Base-by-base conservation (phyloP, 495 filamentous ascomycete species). In the Chaetomium cochliodes region DNA sequence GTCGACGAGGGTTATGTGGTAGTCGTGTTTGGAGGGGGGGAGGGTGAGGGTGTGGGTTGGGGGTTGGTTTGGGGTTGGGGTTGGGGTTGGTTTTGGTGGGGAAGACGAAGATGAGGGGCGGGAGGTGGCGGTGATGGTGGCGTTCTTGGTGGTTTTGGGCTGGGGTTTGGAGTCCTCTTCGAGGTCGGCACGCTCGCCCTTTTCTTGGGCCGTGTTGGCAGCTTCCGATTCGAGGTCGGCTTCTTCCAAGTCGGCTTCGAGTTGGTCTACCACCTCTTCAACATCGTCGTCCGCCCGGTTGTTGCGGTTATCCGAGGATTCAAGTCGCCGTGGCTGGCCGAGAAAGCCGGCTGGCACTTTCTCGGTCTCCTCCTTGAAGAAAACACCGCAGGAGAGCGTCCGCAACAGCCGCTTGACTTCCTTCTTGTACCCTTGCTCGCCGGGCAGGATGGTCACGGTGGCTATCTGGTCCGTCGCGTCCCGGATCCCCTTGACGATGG, bases 391-490 rank as follows among this genome's bases (percentile, higher is more conserved):
- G 0, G 78, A 80, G 13, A 80, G 13, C 15, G 55, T 70, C 13
- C 71, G 65, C 15, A 79, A 28, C 2, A 79, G 16, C 22, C 71
- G 66, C 60, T 78, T 80, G 5, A 77, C 42, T 7, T 80, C 78
- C 47, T 71, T 72, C 62, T 67, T 80, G 47, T 82, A 76, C 2
- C 82, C 82, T 3, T 73, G 69, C 42, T 92, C 90, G 25, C 86
- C 86, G 0, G 92, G 92, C 1, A 96, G 74, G 30, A 96, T 86
- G 3, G 92, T 96, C 56, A 91, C 75, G 54, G 85, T 84, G 22
- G 88, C 92, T 6, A 94, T 62, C 69, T 84, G 85, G 28, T 92
- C 77, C 0, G 90, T 93, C 0, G 84, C 63, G 52, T 96, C 88
- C 30, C 83, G 80, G 59, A 96, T 80, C 2, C 76, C 77, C 64